phyloP scores from a whole-genome alignment of 768 basidiomycete species.

The Suillus subaureus region DNA sequence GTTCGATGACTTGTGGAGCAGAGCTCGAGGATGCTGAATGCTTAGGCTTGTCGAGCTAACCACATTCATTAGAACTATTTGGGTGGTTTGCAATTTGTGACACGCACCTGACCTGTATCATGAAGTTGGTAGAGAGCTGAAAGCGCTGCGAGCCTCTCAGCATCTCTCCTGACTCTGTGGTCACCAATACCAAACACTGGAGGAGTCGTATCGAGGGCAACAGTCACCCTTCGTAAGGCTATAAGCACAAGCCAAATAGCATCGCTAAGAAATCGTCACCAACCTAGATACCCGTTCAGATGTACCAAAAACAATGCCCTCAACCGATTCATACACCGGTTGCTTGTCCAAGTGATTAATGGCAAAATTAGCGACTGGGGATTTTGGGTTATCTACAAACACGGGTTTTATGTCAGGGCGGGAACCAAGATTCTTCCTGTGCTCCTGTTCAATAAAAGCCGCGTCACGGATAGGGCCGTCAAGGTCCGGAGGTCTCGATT shows the following conservation, averaged over 20 bases:
- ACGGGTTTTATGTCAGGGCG: constrained; percentile 28
- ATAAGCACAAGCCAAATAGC: constrained; percentile 6
- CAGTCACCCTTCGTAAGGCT: constrained; percentile 20
- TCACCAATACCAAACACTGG: constrained; percentile 66
- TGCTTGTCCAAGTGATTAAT: constrained; percentile 17
- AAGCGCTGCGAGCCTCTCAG: constrained; percentile 75
- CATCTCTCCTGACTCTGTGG: constrained; percentile 55
- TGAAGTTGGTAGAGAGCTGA: constrained; percentile 75
- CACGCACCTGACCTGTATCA: constrained; percentile 61
- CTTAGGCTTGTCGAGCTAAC: constrained; percentile 35
- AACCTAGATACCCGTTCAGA: constrained; percentile 9
- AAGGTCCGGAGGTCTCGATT: constrained; percentile 16
- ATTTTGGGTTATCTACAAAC: constrained; percentile 51
- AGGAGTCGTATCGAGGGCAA: constrained; percentile 29
- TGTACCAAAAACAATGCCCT: constrained; percentile 23
- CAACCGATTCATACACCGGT: constrained; percentile 30
- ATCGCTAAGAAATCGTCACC: neutral
- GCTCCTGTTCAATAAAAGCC: constrained; percentile 31
- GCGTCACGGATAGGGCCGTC: constrained; percentile 41
- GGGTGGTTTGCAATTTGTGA: constrained; percentile 6
- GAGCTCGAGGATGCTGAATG: constrained; percentile 7
- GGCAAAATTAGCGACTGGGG: constrained; percentile 49
- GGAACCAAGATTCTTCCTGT: constrained; percentile 16
- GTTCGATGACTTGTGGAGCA: constrained; percentile 27
- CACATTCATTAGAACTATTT: constrained; percentile 6